Evolutionary conservation across 805 yeast species (phyloP).

Genomic region (Suhomyces pyralidae): DNA sequence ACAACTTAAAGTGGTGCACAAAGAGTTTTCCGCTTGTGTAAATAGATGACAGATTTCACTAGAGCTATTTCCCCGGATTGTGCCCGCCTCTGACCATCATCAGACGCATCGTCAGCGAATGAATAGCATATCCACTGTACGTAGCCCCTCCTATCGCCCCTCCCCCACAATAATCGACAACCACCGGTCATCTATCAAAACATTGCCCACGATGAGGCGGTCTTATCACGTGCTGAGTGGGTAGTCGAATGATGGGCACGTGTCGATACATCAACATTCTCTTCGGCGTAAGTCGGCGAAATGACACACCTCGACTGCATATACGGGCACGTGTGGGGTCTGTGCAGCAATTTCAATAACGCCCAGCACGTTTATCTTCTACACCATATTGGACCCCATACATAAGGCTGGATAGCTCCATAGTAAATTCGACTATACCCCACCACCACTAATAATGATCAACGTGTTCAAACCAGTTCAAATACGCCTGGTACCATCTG

Average conservation of each 20-base stretch:
- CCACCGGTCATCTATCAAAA: background rate
- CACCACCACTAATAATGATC: background rate
- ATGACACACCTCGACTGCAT: background rate
- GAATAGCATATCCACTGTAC: background rate
- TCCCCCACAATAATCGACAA: background rate
- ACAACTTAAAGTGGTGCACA: background rate
- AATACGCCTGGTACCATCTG: background rate
- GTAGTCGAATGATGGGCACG: background rate
- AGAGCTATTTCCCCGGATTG: background rate
- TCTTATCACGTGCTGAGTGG: background rate
- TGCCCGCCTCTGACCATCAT: background rate
- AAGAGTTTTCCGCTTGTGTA: background rate
- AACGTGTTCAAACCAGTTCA: constrained; percentile 1
- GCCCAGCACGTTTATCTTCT: background rate
- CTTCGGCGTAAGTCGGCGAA: background rate
- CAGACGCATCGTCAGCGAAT: background rate
- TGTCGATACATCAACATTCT: background rate
- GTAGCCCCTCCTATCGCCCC: background rate
- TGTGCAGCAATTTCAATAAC: background rate
- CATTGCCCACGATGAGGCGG: background rate
- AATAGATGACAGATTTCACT: background rate
- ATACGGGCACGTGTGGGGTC: background rate
- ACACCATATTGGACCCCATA: background rate
- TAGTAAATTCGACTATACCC: background rate
- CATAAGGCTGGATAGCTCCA: background rate